Conservation (phyloP, 2,329 filamentous ascomycete genomes). For the Kalmusia sp. region DNA sequence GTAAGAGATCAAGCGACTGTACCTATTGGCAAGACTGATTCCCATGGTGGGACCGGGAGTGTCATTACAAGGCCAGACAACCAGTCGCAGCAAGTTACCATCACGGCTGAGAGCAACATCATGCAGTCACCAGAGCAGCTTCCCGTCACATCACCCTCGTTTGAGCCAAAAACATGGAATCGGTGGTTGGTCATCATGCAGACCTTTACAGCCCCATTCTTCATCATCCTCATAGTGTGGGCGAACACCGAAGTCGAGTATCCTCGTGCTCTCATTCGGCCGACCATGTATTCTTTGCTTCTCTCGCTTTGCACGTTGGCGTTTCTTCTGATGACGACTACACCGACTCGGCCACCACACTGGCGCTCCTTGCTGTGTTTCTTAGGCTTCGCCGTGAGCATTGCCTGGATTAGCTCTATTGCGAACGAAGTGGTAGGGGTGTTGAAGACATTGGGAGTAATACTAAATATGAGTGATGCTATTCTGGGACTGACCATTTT, state of each 20-base stretch:
- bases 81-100: constrained; percentile 35
- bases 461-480: constrained; percentile 91
- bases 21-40: constrained; percentile 1
- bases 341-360: constrained; percentile 69
- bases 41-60: constrained; percentile 9
- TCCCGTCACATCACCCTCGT: constrained; percentile 18
- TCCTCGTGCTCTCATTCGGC: constrained; percentile 65
- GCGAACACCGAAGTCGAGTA: constrained; percentile 68
- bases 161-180: constrained; percentile 72
- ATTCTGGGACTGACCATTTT: constrained; percentile 95
- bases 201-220: constrained; percentile 84
- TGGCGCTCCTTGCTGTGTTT: constrained; percentile 85
- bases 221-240: constrained; percentile 80
- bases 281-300: constrained; percentile 51
- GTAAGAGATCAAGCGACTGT: constrained; percentile 15
- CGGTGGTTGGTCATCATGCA: constrained; percentile 89
- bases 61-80: constrained; percentile 25
- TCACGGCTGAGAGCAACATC: constrained; percentile 42
- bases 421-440: constrained; percentile 95
- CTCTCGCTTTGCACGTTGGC: constrained; percentile 71
- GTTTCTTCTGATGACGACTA: constrained; percentile 73
- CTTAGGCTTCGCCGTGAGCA: constrained; percentile 86
- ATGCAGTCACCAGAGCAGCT: constrained; percentile 47
- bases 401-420: constrained; percentile 96
- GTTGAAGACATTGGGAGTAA: constrained; percentile 89